These are phyloP conservation scores for Pseudopyricularia javanii DNA, from an alignment of 2,329 filamentous ascomycete species.

Conservation along the genomic window DNA sequence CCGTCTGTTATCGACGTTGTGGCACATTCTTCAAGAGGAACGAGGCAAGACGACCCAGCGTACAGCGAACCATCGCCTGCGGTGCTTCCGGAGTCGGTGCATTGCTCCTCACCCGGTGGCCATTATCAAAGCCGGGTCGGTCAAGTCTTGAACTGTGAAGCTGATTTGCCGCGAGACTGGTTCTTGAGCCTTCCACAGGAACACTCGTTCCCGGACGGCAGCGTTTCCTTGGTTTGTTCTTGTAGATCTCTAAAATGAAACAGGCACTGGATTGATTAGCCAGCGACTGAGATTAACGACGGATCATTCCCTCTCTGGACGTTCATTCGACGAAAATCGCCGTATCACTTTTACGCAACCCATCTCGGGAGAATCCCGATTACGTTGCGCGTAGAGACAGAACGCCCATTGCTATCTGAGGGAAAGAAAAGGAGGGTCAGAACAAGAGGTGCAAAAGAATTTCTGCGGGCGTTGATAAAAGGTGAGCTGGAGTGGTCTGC, in stretches of 20 bases:
- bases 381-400: constrained; percentile 10
- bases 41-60: not conserved
- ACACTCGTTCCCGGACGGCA: not conserved
- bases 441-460: not conserved
- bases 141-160: no score
- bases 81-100: not conserved
- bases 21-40: not conserved
- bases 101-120: not conserved
- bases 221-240: not conserved
- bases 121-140: not conserved
- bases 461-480: not conserved
- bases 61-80: not conserved
- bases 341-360: constrained; percentile 16
- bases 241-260: constrained; percentile 50
- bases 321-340: constrained; percentile 16
- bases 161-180: no score
- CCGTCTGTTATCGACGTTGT: not conserved
- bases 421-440: constrained; percentile 18
- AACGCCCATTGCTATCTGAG: constrained; percentile 41
- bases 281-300: constrained; percentile 45
- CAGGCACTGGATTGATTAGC: constrained; percentile 35
- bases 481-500: not conserved
- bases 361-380: constrained; percentile 8
- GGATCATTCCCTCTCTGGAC: constrained; percentile 36
- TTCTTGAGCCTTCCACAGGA: no score